Percentiles rank a stretch among this genome's conserved stretches.
Conservation (phyloP, 2,329 filamentous ascomycete species). For the Plectosphaerella cucumerina region DNA sequence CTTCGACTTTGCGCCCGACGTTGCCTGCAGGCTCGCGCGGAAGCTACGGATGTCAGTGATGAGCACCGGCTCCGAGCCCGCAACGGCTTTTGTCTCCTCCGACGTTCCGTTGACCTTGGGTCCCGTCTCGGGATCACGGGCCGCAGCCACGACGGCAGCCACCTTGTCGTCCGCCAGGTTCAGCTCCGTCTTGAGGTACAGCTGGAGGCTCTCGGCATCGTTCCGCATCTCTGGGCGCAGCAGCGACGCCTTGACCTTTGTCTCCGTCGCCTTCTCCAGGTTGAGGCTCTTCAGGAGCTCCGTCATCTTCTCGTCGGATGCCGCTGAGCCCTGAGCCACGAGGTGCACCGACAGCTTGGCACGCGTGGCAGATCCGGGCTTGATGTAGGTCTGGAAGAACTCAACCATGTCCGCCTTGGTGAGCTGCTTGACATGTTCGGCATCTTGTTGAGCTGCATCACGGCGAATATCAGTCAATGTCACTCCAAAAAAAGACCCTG, state of each 20-base stretch:
- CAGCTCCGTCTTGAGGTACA: slow-evolving; percentile 43
- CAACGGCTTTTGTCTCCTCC: slow-evolving; percentile 24
- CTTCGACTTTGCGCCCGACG: slow-evolving; percentile 66
- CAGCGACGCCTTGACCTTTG: slow-evolving; percentile 6
- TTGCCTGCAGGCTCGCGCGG: slow-evolving; percentile 72
- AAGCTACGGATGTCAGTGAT: slow-evolving; percentile 78
- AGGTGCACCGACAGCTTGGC: slow-evolving; percentile 86
- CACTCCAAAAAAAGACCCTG: background rate
- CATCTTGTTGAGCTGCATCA: slow-evolving; percentile 65
- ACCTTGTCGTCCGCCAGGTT: slow-evolving; percentile 46
- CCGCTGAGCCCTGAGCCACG: slow-evolving; percentile 60
- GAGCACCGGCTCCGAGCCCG: slow-evolving; percentile 40
- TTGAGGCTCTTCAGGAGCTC: slow-evolving; percentile 32
- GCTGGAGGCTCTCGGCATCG: slow-evolving; percentile 45
- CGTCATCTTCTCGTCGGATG: slow-evolving; percentile 41
- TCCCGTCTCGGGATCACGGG: slow-evolving; percentile 41
- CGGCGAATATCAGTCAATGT: slow-evolving; percentile 12
- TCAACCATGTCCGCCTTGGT: slow-evolving; percentile 75
- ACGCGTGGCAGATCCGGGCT: slow-evolving; percentile 65
- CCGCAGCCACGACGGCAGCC: slow-evolving; percentile 38
- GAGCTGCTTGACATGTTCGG: slow-evolving; percentile 65
- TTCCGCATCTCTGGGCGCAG: slow-evolving; percentile 33
- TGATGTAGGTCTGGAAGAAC: slow-evolving; percentile 75
- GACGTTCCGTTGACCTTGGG: slow-evolving; percentile 25
- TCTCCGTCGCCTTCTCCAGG: slow-evolving; percentile 25